These are phyloP conservation scores for Heliocybe sulcata DNA, from an alignment of 1,284 basidiomycete genomes.

Conservation along the genomic window DNA sequence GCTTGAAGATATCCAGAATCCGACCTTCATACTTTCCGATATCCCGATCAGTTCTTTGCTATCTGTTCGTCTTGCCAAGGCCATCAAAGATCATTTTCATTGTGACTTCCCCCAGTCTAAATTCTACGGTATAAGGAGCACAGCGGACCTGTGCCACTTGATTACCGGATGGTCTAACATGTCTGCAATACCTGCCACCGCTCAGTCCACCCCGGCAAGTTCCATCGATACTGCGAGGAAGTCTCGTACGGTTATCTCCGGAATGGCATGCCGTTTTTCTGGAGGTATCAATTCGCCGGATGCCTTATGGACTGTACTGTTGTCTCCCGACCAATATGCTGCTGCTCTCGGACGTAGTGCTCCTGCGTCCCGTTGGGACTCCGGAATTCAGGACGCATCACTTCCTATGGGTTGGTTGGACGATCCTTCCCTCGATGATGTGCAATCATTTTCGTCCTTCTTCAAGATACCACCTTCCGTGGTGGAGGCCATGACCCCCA, in stretches of 20 bases:
- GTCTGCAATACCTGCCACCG: not conserved
- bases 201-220: not conserved
- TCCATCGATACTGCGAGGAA: not conserved
- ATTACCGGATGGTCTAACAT: not conserved
- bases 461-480: constrained; percentile 9
- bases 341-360: not conserved
- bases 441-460: constrained; percentile 8
- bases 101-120: not conserved
- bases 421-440: constrained; percentile 5
- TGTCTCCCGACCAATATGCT: not conserved
- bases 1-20: constrained; percentile 1
- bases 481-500: constrained; percentile 11
- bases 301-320: constrained; percentile 9
- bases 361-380: not conserved
- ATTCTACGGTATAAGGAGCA: not conserved
- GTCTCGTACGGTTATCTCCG: constrained; percentile 9
- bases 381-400: not conserved
- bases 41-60: constrained; percentile 8
- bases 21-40: constrained; percentile 9
- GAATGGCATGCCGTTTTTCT: constrained; percentile 11
- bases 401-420: not conserved
- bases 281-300: constrained; percentile 8
- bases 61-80: constrained; percentile 6
- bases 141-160: not conserved
- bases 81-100: constrained; percentile 8